phyloP scores from a whole-genome alignment of 2,329 filamentous ascomycete species.

The Xylariaceae sp. region DNA sequence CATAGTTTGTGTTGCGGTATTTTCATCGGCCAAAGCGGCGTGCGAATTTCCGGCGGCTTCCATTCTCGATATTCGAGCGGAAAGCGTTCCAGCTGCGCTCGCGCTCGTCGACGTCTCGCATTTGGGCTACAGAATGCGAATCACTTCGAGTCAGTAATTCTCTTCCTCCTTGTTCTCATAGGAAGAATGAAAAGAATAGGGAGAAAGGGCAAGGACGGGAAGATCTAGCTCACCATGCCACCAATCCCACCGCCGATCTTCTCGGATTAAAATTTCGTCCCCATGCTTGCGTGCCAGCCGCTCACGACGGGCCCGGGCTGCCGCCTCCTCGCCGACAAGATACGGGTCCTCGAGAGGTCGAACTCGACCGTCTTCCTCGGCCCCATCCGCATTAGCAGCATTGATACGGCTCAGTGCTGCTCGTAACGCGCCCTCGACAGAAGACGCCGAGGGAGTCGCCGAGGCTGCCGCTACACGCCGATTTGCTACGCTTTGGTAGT shows the following conservation, averaged over 20 bases:
- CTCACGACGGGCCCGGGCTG: slow-evolving; percentile 60
- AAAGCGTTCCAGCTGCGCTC: slow-evolving; percentile 54
- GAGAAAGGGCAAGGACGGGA: not conserved
- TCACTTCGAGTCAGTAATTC: too few relatives aligned
- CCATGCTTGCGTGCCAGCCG: slow-evolving; percentile 62
- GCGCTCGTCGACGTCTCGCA: slow-evolving; percentile 57
- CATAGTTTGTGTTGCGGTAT: too few relatives aligned
- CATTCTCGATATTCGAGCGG: slow-evolving; percentile 46
- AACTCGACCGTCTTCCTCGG: slow-evolving; percentile 36
- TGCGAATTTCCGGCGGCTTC: slow-evolving; percentile 46
- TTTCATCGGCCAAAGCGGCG: slow-evolving; percentile 47
- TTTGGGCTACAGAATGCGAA: slow-evolving; percentile 55
- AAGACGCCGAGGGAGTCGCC: slow-evolving; percentile 23
- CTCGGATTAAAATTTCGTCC: slow-evolving; percentile 59
- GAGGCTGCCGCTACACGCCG: slow-evolving; percentile 59
- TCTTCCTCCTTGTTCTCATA: not conserved
- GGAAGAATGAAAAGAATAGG: not conserved
- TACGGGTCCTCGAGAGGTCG: slow-evolving; percentile 70
- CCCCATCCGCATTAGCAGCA: slow-evolving; percentile 25
- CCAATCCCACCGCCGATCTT: slow-evolving; percentile 67
- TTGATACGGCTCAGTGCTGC: slow-evolving; percentile 35
- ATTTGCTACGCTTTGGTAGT: slow-evolving; percentile 68
- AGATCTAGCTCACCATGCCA: slow-evolving; percentile 56
- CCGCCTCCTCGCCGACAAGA: slow-evolving; percentile 70
- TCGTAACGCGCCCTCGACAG: slow-evolving; percentile 36